A percentile compares a stretch with the other conserved stretches of the same genome.
phyloP scores from a whole-genome alignment of 805 yeast species.

The Ogataea glucozyma region DNA sequence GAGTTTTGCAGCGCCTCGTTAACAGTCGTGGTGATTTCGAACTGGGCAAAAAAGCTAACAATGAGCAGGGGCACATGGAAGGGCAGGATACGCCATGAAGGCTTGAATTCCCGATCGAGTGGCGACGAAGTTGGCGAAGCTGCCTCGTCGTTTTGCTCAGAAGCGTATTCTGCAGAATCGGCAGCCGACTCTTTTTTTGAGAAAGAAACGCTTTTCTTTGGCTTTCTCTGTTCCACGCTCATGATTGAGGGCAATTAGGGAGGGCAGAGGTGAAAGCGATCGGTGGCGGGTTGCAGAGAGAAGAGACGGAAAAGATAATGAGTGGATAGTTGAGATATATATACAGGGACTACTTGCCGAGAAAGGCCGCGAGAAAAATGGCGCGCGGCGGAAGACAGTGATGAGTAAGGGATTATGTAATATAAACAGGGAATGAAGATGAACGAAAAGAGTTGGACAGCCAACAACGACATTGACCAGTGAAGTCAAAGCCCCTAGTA shows the following conservation, averaged over 20 bases:
- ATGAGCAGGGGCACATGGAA: conserved; percentile 32
- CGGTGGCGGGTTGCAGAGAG: neutral
- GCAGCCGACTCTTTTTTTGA: conserved; percentile 14
- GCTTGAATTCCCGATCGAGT: conserved; percentile 2
- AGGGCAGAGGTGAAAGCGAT: neutral
- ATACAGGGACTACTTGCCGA: conserved; percentile 1
- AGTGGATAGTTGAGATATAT: neutral
- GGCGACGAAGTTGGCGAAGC: neutral
- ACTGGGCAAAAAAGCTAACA: conserved; percentile 34
- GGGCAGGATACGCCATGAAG: conserved; percentile 28
- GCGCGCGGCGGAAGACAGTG: neutral
- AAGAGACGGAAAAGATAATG: neutral
- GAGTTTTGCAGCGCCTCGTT: conserved; percentile 28
- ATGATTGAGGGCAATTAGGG: neutral
- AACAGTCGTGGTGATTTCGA: conserved; percentile 34
- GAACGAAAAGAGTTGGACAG: no score
- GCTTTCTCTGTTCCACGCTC: conserved; percentile 16
- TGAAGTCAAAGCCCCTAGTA: no score
- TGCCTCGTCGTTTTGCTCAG: neutral
- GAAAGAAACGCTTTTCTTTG: conserved; percentile 34
- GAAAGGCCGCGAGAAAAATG: conserved; percentile 1
- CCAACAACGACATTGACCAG: no score
- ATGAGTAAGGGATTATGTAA: neutral
- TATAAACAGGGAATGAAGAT: no score
- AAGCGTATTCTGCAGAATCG: neutral